These are phyloP conservation scores for Phanerochaete carnosa DNA, from an alignment of 768 basidiomycete species.

Conservation along the genomic window DNA sequence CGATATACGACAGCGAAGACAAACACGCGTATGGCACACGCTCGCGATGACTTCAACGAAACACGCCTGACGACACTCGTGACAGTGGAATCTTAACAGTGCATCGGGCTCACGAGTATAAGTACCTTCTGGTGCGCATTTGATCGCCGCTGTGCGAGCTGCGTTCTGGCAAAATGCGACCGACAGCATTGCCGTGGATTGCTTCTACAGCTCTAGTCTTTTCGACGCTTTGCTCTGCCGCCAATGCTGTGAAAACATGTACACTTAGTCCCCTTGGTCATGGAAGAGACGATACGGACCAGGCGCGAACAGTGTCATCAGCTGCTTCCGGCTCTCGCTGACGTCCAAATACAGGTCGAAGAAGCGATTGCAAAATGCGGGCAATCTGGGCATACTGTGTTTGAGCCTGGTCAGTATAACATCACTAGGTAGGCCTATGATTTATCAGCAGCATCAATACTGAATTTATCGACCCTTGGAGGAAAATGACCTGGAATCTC, in stretches of 20 bases:
- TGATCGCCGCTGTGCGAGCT: background rate
- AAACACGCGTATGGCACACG: background rate
- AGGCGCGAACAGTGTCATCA: conserved; percentile 9
- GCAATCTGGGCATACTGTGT: conserved; percentile 40
- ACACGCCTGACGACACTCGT: background rate
- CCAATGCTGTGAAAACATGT: conserved; percentile 10
- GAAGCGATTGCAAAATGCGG: conserved; percentile 48
- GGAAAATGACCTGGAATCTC: conserved; percentile 56
- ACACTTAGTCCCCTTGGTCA: conserved; percentile 20
- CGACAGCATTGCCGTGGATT: background rate
- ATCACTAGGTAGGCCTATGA: conserved; percentile 40
- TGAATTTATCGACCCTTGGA: conserved; percentile 12
- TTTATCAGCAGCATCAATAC: background rate
- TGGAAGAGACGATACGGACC: conserved; percentile 22
- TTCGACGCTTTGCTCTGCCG: background rate
- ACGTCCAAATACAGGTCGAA: conserved; percentile 34
- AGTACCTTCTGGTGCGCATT: background rate
- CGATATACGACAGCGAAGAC: background rate
- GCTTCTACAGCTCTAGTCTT: background rate
- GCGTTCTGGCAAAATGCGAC: background rate
- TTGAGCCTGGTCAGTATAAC: conserved; percentile 45
- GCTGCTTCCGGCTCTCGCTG: background rate
- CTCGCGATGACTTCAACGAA: background rate
- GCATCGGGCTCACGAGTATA: too few species aligned
- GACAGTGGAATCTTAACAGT: background rate